Evolutionary conservation across 1,139 yeast species (phyloP).

Genomic region (Starmera stellimalicola): DNA sequence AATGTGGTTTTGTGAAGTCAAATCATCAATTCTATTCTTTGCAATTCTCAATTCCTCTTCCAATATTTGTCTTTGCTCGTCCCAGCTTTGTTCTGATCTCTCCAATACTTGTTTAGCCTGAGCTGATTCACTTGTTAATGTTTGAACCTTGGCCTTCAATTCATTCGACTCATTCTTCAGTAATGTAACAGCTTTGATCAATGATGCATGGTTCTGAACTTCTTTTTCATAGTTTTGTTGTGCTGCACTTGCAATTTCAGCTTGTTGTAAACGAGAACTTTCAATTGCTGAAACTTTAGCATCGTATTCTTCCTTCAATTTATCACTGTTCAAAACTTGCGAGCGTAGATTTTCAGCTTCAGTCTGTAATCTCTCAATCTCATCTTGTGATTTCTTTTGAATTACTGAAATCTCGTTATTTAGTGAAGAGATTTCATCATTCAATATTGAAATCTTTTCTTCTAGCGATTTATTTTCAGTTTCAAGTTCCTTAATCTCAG

Average conservation of each 20-base stretch:
- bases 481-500: slow-evolving; percentile 18
- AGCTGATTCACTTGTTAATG: slow-evolving; percentile 25
- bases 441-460: slow-evolving; percentile 26
- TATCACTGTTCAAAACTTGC: slow-evolving; percentile 15
- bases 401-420: slow-evolving; percentile 14
- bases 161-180: slow-evolving; percentile 34
- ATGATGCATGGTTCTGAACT: slow-evolving; percentile 46
- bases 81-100: slow-evolving; percentile 35
- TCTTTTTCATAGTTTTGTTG: slow-evolving; percentile 53
- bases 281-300: slow-evolving; percentile 28
- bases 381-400: slow-evolving; percentile 8
- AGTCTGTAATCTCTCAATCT: slow-evolving; percentile 8
- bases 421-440: slow-evolving; percentile 21
- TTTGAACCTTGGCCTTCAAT: slow-evolving; percentile 29
- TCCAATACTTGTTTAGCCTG: slow-evolving; percentile 24
- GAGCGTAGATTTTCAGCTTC: slow-evolving; percentile 16
- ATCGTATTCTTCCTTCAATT: slow-evolving; percentile 28
- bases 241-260: slow-evolving; percentile 38
- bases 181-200: slow-evolving; percentile 33
- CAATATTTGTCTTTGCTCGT: slow-evolving; percentile 29
- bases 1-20: slow-evolving; percentile 56
- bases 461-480: slow-evolving; percentile 29
- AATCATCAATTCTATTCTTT: slow-evolving; percentile 41
- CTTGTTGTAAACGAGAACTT: slow-evolving; percentile 44
- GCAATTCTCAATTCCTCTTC: slow-evolving; percentile 46